These are phyloP conservation scores for Stagonosporopsis rhizophila DNA, from an alignment of 2,329 filamentous ascomycete genomes.

Conservation along the genomic window DNA sequence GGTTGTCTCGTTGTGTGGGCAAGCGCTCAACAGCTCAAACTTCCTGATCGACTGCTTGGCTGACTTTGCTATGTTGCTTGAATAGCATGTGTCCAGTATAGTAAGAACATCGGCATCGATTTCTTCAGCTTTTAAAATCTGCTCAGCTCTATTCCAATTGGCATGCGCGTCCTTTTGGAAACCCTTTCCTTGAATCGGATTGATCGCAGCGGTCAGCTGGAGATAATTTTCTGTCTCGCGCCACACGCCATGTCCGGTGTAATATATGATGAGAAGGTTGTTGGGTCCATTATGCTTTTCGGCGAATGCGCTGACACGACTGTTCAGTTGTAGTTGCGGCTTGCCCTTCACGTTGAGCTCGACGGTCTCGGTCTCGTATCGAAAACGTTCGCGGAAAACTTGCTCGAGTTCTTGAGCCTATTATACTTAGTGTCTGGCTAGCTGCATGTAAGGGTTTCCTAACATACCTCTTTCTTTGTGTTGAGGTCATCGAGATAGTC, in stretches of 20 bases:
- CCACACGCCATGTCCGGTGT: slow-evolving; percentile 48
- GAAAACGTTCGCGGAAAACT: slow-evolving; percentile 40
- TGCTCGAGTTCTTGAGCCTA: slow-evolving; percentile 40
- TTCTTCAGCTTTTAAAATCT: slow-evolving; percentile 34
- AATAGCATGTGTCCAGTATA: slow-evolving; percentile 51
- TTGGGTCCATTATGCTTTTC: slow-evolving; percentile 39
- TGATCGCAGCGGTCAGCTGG: slow-evolving; percentile 33
- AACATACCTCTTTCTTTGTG: slow-evolving; percentile 40
- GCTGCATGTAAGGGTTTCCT: not conserved
- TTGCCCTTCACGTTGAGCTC: slow-evolving; percentile 42
- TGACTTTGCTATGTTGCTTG: slow-evolving; percentile 45
- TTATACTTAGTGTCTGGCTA: not conserved
- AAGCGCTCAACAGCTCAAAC: slow-evolving; percentile 46
- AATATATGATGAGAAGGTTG: slow-evolving; percentile 50
- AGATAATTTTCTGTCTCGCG: slow-evolving; percentile 30
- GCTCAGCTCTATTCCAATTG: slow-evolving; percentile 47
- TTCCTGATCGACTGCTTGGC: slow-evolving; percentile 32
- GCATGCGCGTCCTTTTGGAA: slow-evolving; percentile 36
- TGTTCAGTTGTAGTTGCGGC: slow-evolving; percentile 45
- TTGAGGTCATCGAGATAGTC: slow-evolving; percentile 45
- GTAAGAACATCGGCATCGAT: slow-evolving; percentile 46
- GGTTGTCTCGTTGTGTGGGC: slow-evolving; percentile 36
- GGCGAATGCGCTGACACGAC: slow-evolving; percentile 38
- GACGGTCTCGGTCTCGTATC: slow-evolving; percentile 41
- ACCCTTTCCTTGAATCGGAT: slow-evolving; percentile 24